Conservation (phyloP, 163 green algal species). For the Prototheca wickerhamii region DNA sequence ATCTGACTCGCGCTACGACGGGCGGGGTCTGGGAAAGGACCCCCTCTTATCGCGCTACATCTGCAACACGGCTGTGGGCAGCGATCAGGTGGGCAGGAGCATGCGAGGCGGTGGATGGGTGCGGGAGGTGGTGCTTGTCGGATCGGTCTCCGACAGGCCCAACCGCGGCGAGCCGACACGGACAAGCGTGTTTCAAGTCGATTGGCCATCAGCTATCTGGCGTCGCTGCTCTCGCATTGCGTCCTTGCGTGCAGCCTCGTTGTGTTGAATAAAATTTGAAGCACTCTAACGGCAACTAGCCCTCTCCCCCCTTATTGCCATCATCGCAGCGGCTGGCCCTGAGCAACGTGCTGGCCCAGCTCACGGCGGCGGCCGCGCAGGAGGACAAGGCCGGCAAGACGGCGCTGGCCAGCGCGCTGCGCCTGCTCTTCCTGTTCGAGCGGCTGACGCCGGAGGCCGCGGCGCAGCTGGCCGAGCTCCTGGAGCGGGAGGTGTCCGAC, state of each 20-base stretch:
- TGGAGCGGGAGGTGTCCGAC: not conserved
- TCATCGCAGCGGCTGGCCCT: not conserved
- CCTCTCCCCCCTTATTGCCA: not conserved
- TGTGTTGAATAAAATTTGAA: not conserved
- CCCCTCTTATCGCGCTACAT: not conserved
- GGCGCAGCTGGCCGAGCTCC: not conserved
- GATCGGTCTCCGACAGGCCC: not conserved
- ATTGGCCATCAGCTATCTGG: no score
- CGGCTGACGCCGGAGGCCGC: not conserved
- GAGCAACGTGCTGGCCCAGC: not conserved
- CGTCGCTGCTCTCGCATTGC: not conserved
- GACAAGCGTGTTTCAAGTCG: no score
- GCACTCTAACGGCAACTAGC: not conserved
- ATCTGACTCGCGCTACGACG: not conserved
- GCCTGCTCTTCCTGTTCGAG: constrained; percentile 5
- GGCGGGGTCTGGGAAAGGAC: not conserved
- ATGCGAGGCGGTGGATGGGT: not conserved
- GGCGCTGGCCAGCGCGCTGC: not conserved
- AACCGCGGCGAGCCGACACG: no score
- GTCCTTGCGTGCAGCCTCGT: not conserved
- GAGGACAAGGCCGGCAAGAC: constrained; percentile 3
- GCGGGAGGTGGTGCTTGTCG: not conserved
- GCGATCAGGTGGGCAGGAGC: not conserved
- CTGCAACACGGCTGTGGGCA: not conserved
- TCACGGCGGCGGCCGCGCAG: not conserved